Percentiles rank a stretch among this genome's conserved stretches.
phyloP scores from a whole-genome alignment of 306 rosid species.

The Dryas alaskensis region DNA sequence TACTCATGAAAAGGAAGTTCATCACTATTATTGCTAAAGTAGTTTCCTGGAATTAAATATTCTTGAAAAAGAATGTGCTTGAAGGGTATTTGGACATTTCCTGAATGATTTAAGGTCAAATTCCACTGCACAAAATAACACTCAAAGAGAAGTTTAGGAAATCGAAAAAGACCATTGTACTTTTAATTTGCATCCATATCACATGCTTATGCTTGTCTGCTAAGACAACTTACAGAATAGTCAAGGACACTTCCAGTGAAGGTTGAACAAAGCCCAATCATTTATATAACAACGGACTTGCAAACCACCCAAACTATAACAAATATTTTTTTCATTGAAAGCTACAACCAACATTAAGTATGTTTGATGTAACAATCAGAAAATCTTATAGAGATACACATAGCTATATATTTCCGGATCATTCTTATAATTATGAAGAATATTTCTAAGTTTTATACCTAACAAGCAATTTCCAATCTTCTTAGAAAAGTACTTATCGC shows the following conservation, averaged over 20 bases:
- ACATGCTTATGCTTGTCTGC: too few relatives aligned
- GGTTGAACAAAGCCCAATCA: too few relatives aligned
- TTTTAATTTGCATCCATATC: too few relatives aligned
- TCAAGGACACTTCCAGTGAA: background rate
- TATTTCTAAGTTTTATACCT: background rate
- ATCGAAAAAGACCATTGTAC: background rate
- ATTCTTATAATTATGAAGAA: background rate
- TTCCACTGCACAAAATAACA: background rate
- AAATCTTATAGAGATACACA: background rate
- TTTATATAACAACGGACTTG: too few relatives aligned
- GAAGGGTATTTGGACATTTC: background rate
- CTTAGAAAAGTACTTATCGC: background rate
- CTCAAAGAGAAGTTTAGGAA: background rate
- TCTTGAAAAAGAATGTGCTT: background rate
- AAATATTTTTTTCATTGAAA: background rate
- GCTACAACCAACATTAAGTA: background rate
- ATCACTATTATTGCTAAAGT: conserved; percentile 21
- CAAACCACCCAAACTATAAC: too few relatives aligned
- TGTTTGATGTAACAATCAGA: background rate
- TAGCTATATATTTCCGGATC: background rate
- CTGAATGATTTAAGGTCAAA: background rate
- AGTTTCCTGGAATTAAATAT: background rate
- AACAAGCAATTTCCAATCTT: background rate
- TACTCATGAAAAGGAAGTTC: conserved; percentile 33
- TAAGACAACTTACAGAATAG: too few relatives aligned